Percentiles rank a stretch among this genome's conserved stretches.
Conservation (phyloP, 371 early-diverging fungal species). For the Scutellospora calospora region DNA sequence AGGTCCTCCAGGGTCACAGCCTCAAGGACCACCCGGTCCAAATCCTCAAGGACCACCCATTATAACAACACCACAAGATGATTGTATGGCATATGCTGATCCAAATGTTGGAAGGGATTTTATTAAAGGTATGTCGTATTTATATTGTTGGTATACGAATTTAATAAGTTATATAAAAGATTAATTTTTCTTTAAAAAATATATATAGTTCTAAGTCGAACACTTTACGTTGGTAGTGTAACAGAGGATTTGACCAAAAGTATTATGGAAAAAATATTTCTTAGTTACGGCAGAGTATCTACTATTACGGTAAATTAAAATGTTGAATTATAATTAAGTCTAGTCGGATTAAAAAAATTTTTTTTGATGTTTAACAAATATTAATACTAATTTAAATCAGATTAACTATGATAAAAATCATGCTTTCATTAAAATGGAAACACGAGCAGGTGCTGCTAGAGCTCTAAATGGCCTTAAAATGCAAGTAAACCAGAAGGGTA, state of each 20-base stretch:
- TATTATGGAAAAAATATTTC: conserved; percentile 57
- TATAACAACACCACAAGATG: background rate
- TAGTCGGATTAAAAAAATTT: background rate
- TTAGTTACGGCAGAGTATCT: conserved; percentile 57
- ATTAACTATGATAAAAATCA: conserved; percentile 64
- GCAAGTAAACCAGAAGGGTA: conserved; percentile 46
- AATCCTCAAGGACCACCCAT: conserved; percentile 34
- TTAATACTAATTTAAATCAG: background rate
- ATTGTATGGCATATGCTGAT: conserved; percentile 47
- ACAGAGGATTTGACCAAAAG: conserved; percentile 56
- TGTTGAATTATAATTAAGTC: too few relatives aligned
- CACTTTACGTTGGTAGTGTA: conserved; percentile 67
- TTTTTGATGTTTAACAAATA: conserved; percentile 1
- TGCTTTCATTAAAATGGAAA: conserved; percentile 66
- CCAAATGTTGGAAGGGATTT: conserved; percentile 46
- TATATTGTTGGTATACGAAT: background rate
- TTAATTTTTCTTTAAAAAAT: background rate
- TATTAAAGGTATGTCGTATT: conserved; percentile 48
- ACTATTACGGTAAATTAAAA: conserved; percentile 58
- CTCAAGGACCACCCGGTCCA: conserved; percentile 37
- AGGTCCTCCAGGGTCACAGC: background rate
- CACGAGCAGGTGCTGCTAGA: conserved; percentile 28
- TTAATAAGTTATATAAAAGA: background rate
- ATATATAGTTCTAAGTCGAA: conserved; percentile 60
- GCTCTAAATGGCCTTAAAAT: conserved; percentile 5